phyloP scores from a whole-genome alignment of 768 basidiomycete species.

The Pleurotus giganteus region DNA sequence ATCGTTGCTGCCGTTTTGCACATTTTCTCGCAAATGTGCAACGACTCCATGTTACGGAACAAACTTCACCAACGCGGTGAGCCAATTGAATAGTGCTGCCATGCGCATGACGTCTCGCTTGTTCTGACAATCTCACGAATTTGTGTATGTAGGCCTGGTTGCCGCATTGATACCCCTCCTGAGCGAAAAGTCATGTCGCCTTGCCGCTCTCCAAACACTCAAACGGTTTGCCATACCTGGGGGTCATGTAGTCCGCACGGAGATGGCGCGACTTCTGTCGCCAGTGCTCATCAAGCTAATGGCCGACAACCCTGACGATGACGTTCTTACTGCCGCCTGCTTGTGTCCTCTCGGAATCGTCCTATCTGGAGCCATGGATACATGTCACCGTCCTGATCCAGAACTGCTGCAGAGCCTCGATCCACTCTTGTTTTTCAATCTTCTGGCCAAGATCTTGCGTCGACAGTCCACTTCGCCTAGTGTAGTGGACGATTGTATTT shows the following conservation, averaged over 20 bases:
- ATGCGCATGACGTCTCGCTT: too few species aligned
- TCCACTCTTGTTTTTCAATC: slow-evolving; percentile 39
- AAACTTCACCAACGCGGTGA: too few species aligned
- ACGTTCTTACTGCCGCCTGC: slow-evolving; percentile 43
- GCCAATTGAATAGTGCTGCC: too few species aligned
- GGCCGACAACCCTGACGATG: slow-evolving; percentile 45
- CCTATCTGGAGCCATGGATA: slow-evolving; percentile 36
- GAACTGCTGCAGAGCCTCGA: slow-evolving; percentile 39
- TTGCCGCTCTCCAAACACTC: slow-evolving; percentile 53
- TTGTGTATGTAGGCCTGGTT: too few species aligned
- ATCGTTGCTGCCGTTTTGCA: slow-evolving; percentile 58
- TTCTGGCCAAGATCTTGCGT: slow-evolving; percentile 38
- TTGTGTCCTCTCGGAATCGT: slow-evolving; percentile 55
- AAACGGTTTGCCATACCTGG: slow-evolving; percentile 62
- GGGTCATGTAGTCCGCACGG: slow-evolving; percentile 43
- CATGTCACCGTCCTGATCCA: slow-evolving; percentile 31
- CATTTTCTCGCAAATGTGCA: too few species aligned
- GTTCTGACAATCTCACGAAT: too few species aligned
- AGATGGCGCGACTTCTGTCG: slow-evolving; percentile 48
- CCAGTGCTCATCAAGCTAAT: slow-evolving; percentile 44
- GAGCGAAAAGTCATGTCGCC: slow-evolving; percentile 42
- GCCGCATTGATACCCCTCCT: slow-evolving; percentile 58
- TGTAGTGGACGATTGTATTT: slow-evolving; percentile 36
- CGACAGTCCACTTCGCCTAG: slow-evolving; percentile 39
- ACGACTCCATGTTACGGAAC: too few species aligned